Conservation (phyloP, 164 flowering plant genomes). For the Amborella trichopoda region DNA sequence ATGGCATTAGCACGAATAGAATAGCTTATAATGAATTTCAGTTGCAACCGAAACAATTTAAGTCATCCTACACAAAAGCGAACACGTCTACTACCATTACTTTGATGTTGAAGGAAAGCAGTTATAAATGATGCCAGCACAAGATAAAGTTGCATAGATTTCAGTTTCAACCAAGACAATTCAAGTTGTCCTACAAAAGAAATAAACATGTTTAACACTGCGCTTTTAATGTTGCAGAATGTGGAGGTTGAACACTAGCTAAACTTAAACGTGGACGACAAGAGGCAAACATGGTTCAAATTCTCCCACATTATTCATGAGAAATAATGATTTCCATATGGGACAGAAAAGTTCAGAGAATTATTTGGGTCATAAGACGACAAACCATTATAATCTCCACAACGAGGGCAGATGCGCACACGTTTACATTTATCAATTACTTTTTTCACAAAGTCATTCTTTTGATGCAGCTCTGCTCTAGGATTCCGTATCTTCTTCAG, state of each 20-base stretch:
- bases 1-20: too few species aligned
- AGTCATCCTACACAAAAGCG: too few species aligned
- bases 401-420: constrained; percentile 33
- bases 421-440: constrained; percentile 47
- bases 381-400: constrained; percentile 77
- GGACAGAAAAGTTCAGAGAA: background rate
- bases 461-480: constrained; percentile 44
- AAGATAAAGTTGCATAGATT: too few species aligned
- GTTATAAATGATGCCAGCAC: too few species aligned
- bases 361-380: constrained; percentile 5
- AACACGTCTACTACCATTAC: too few species aligned
- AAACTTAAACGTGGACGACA: background rate
- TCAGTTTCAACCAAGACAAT: too few species aligned
- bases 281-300: background rate
- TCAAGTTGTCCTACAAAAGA: background rate
- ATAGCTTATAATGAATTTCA: too few species aligned
- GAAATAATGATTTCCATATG: background rate
- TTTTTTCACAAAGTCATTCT: constrained; percentile 37
- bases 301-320: background rate
- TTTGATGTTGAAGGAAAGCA: too few species aligned
- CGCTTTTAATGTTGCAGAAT: background rate
- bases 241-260: background rate
- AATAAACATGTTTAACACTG: background rate
- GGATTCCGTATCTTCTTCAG: constrained; percentile 69
- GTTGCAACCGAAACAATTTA: too few species aligned